These are phyloP conservation scores for Ascomycota sp. DNA, from an alignment of 2,329 filamentous ascomycete genomes.

Conservation along the genomic window DNA sequence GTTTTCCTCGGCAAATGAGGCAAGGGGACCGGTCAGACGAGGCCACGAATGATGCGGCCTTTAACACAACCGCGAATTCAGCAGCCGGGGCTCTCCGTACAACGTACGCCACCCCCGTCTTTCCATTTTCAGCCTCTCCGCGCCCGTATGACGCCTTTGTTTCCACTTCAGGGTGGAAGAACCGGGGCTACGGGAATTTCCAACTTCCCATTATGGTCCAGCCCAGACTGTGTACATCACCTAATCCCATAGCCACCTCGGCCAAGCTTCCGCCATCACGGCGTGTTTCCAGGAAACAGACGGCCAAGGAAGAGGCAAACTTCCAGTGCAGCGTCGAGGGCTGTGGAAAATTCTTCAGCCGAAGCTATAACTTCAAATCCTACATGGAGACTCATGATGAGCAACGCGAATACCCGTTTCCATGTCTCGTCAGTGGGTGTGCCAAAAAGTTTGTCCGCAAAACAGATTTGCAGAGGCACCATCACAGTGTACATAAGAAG, in stretches of 20 bases:
- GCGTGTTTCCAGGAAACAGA: conserved; percentile 25
- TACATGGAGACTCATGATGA: conserved; percentile 72
- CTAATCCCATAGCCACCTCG: background rate
- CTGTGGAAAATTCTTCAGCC: conserved; percentile 60
- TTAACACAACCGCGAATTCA: background rate
- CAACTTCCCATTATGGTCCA: too few relatives aligned
- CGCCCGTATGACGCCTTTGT: background rate
- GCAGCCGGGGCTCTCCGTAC: background rate
- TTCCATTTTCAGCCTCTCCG: background rate
- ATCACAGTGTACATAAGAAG: conserved; percentile 51
- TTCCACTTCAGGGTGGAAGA: background rate
- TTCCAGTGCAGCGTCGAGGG: conserved; percentile 44
- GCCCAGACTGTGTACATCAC: background rate
- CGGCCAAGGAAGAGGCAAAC: conserved; percentile 46
- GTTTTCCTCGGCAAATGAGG: background rate
- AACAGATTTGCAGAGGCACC: conserved; percentile 47
- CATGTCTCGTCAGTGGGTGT: conserved; percentile 43
- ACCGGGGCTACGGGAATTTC: background rate
- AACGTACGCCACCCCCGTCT: background rate
- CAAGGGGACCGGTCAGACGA: background rate
- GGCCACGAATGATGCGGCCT: background rate
- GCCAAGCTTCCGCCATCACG: background rate
- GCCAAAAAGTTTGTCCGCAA: conserved; percentile 58
- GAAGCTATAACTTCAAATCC: conserved; percentile 69
- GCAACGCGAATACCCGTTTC: conserved; percentile 44